Evolutionary conservation across 108 stramenopile species (phyloP), one percentile per base, ranked within the genome.

Genomic region (Fragilariopsis cylindrus): DNA sequence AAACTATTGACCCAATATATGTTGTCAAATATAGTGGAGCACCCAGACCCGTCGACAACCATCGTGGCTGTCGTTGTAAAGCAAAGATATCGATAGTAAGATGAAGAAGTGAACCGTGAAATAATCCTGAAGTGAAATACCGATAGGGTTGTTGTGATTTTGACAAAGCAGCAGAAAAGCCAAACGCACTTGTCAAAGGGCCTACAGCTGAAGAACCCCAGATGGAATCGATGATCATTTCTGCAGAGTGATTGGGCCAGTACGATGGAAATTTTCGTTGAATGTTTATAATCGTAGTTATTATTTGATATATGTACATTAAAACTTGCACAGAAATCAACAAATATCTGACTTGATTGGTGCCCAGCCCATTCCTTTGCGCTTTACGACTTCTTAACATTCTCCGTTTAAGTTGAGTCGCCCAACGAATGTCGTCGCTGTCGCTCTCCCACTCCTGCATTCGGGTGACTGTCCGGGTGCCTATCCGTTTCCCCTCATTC

Each of bases 71-170:
- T 7, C 73, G 66, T 21, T 66, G 62, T 57, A 90, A 57, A 2
- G 82, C 82, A 48, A 81, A 49, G 63, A 94, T 45, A 64, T 94
- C 88, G 73, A 86, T 65, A 3, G 76, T 15, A 9, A 94, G 62
- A 83, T 94, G 93, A 42, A 90, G 54, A 15, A 90, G 75, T 8
- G 76, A 72, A 8, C 86, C 82, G 76, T 94, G 93, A 9, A 94
- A 60, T 58, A 94, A 89, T 43, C 89, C 93, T 0, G 89, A 81
- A 7, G 91, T 90, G 4, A 94, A 16, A 74, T 85, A 90, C 67
- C 93, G 74, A 82, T 90, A 85, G 6, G 85, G 85, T 67, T 94
- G 87, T 50, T 46, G 72, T 11, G 67, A 39, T 16, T 70, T 69
- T 7, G 81, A 73, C 21, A 90, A 69, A 1, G 65, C 72, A 4